phyloP scores from a whole-genome alignment of 2,329 filamentous ascomycete genomes.

The Colletotrichum spaethianum region DNA sequence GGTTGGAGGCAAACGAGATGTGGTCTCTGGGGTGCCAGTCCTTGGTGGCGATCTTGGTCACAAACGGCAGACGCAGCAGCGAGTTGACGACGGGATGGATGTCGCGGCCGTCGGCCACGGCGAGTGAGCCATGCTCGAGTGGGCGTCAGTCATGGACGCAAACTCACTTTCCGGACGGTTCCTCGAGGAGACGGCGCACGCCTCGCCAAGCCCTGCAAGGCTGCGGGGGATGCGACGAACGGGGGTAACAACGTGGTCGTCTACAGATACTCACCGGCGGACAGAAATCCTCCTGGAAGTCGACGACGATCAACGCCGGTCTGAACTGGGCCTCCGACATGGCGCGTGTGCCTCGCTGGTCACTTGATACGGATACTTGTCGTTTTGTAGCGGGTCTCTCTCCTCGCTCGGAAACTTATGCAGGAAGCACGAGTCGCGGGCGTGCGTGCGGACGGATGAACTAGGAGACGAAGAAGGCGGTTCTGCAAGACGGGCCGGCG shows the following conservation, averaged over 20 bases:
- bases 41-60: slow-evolving; percentile 85
- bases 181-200: background rate
- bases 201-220: background rate
- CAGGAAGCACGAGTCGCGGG: background rate
- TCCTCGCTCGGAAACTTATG: background rate
- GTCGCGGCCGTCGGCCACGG: slow-evolving; percentile 80
- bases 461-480: background rate
- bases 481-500: background rate
- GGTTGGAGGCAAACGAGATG: slow-evolving; percentile 90
- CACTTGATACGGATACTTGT: background rate
- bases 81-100: slow-evolving; percentile 81
- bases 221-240: slow-evolving; percentile 23
- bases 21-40: slow-evolving; percentile 91
- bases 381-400: background rate
- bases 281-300: slow-evolving; percentile 96
- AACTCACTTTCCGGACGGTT: background rate
- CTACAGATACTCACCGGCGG: slow-evolving; percentile 83
- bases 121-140: slow-evolving; percentile 82
- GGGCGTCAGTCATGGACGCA: slow-evolving; percentile 9
- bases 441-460: slow-evolving; percentile 1
- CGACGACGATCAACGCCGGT: slow-evolving; percentile 79
- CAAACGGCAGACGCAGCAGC: slow-evolving; percentile 81
- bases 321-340: slow-evolving; percentile 53
- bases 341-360: background rate
- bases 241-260: slow-evolving; percentile 10